phyloP scores from a whole-genome alignment of 164 flowering plant species.

The Berberis vulgaris region DNA sequence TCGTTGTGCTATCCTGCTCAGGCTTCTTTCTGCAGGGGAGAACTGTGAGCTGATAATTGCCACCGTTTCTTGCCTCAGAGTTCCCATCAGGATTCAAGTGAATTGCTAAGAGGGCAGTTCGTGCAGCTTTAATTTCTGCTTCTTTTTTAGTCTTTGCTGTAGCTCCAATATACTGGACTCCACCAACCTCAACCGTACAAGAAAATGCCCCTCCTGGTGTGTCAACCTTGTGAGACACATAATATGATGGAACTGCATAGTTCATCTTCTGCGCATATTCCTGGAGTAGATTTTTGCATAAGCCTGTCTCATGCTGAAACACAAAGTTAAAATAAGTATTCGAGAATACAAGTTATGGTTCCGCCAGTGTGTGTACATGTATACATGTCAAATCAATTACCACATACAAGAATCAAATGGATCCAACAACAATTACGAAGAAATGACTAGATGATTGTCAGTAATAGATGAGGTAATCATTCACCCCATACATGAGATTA shows the following conservation, averaged over 20 bases:
- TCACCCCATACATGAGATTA: no score
- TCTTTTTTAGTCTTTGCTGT: conserved; percentile 81
- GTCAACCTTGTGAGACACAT: conserved; percentile 18
- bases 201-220: conserved; percentile 35
- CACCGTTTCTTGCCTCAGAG: not conserved
- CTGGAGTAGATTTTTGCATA: conserved; percentile 91
- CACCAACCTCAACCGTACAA: conserved; percentile 82
- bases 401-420: no score
- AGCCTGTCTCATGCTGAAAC: conserved; percentile 76
- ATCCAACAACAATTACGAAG: no score
- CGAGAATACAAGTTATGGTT: no score
- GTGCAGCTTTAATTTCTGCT: conserved; percentile 94
- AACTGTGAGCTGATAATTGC: conserved; percentile 40
- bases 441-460: no score
- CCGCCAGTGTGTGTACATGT: no score
- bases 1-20: conserved; percentile 15
- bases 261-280: conserved; percentile 96
- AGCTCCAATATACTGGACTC: conserved; percentile 74
- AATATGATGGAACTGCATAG: conserved; percentile 59
- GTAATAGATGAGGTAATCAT: no score
- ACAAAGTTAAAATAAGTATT: no score
- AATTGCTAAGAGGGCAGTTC: conserved; percentile 79
- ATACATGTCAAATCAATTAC: no score
- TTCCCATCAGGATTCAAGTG: conserved; percentile 17
- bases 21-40: conserved; percentile 53